phyloP scores from a whole-genome alignment of 2,329 filamentous ascomycete genomes.

The Paecilomyces dactylethromorphus region DNA sequence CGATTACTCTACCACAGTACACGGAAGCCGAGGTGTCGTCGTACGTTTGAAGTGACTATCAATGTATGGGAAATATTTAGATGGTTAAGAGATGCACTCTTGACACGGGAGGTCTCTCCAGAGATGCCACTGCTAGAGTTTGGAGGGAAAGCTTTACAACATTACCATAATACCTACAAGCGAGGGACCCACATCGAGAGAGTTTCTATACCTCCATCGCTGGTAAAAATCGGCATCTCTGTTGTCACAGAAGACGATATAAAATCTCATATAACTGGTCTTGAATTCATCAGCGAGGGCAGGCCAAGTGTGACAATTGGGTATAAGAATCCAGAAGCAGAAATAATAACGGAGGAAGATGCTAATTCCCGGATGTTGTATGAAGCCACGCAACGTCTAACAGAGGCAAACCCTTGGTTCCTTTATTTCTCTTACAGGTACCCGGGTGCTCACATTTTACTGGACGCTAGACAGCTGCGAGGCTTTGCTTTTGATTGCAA shows the following conservation, averaged over 20 bases:
- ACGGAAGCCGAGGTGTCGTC: not conserved
- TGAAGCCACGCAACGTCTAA: not conserved
- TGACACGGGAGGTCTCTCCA: not conserved
- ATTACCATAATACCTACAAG: slow-evolving; percentile 3
- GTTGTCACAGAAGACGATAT: not conserved
- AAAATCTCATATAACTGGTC: not conserved
- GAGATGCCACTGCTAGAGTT: not conserved
- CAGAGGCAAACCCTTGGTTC: not conserved
- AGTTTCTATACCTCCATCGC: not conserved
- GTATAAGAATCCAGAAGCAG: not conserved
- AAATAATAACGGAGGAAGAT: not conserved
- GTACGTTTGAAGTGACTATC: not conserved
- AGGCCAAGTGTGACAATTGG: not conserved
- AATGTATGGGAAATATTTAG: not conserved
- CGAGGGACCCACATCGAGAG: not conserved
- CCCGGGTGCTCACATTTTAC: not conserved
- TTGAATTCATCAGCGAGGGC: not conserved
- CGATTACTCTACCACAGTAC: not conserved
- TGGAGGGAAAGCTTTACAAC: not conserved
- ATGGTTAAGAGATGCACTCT: not conserved
- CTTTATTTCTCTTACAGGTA: not conserved
- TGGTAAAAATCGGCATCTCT: not conserved
- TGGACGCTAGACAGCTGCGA: not conserved
- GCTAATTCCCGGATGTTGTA: not conserved
- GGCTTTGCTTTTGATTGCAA: not conserved